Base-by-base conservation (phyloP, 441 rosid genomes). In the Melastoma candidum region DNA sequence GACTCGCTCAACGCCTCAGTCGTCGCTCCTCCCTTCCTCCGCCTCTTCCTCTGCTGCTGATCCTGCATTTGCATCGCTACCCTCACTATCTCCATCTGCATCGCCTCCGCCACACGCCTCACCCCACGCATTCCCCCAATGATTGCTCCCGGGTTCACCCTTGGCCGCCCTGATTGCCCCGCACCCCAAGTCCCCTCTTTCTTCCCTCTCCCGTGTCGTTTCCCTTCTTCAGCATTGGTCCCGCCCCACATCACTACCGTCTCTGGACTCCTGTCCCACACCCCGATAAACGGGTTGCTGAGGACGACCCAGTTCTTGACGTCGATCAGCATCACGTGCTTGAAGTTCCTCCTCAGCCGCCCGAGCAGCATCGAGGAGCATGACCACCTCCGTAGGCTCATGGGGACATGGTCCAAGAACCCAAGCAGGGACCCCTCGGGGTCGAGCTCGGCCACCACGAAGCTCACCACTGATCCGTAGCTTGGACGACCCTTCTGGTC, bases 281-380 rank as follows among this genome's bases (percentile, higher is more conserved):
- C 73, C 49, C 80, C 81, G 68, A 69, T 66, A 7, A 87, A 84
- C 52, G 96, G 95, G 69, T 92, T 95, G 3, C 80, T 66, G 61
- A 77, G 70, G 9, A 92, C 8, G 12, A 77, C 9, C 61, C 72
- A n/a, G 50, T 63, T 75, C 44, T 77, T 87, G 2, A 74, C 76
- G 63, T 92, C 89, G 0, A 75, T 64, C 4, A 92, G 71, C 74
- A 82, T 66, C n/a, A 86, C 55, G 58, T 85, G 98, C 70, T 82
- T 92, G 54, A 82, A 92, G 58, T 67, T 85, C 43, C 88, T 78
- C 48, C 90, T 66, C 45, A 92, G 64, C 41, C 95, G 93, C 1
- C 97, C 98, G 0, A 92, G 77, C 2, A 92, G 65, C 97, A 92
- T 84, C 14, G 95, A 88, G 17, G 88, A 92, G 70, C 90, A 79